A percentile compares a stretch with the other conserved stretches of the same genome.
phyloP scores from a whole-genome alignment of 371 early-diverging fungal genomes.

The Syncephalis fuscata region DNA sequence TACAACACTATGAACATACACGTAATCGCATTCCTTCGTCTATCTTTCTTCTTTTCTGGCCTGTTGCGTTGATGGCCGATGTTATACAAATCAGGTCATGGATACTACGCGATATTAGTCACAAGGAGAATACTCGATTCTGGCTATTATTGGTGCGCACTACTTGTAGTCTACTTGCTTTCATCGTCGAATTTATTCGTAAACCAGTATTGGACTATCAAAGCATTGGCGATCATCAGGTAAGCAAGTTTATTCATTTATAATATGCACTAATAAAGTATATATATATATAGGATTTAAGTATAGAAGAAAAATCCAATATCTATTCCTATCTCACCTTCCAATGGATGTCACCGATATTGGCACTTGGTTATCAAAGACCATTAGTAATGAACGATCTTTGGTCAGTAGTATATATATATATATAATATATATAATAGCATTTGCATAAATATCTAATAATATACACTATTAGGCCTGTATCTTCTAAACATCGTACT shows the following conservation, averaged over 20 bases:
- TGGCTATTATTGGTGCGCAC: conserved; percentile 14
- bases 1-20: conserved; percentile 51
- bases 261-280: too few relatives aligned
- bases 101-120: conserved; percentile 11
- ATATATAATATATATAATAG: conserved; percentile 54
- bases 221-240: conserved; percentile 14
- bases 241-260: too few relatives aligned
- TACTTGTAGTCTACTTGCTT: conserved; percentile 22
- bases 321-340: conserved; percentile 75
- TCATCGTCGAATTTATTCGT: conserved; percentile 38
- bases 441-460: too few relatives aligned
- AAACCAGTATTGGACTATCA: conserved; percentile 41
- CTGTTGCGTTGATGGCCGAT: conserved; percentile 27
- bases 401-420: conserved; percentile 48
- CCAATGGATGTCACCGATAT: conserved; percentile 81
- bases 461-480: too few relatives aligned
- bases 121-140: conserved; percentile 18
- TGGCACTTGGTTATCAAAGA: conserved; percentile 62
- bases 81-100: conserved; percentile 39
- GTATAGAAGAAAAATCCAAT: conserved; percentile 37
- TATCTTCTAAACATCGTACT: too few relatives aligned
- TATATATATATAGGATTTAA: conserved; percentile 48
- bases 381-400: conserved; percentile 66
- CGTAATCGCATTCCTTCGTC: conserved; percentile 42
- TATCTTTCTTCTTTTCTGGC: conserved; percentile 61